Evolutionary conservation across 345 rosid species (phyloP), one percentile per base, ranked within the genome.

Genomic region (Kandelia obovata): DNA sequence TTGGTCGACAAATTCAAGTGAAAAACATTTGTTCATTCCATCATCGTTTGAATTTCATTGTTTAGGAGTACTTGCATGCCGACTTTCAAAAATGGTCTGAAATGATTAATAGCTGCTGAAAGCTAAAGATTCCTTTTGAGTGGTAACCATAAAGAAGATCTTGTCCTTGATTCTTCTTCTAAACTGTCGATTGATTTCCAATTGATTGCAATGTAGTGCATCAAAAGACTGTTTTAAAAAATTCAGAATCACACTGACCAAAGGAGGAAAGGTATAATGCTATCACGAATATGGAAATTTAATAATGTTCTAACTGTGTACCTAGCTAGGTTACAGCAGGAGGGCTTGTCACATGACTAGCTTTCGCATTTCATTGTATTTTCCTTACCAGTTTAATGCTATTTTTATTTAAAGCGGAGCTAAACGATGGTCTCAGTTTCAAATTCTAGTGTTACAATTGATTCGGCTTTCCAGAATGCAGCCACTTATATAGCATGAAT

Each of bases 1-100:
- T 72, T 71, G 37, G 34, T 75, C 66, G 73, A 73, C 73, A 75
- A 65, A 68, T 53, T 21, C 63, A 65, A 74, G 73, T 72, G 77
- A 71, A 77, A 25, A 58, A 72, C 73, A 65, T 66, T 72, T 68
- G 72, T 71, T 63, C 62, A 46, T 46, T 7, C 49, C 51, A 58
- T 66, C 34, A 27, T 64, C 62, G 31, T 57, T 37, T 27, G 56
- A 62, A 49, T n/a, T 70, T 23, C 51, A 6, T 67, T 65, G 39
- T 68, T 65, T 61, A 61, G 60, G 73, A 25, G 37, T 7, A 34
- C 37, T 7, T n/a, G 19, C 56, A 53, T 47, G 70, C 60, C 47
- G 13, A 66, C 51, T 25, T 66, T 55, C 69, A 3, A 69, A 43
- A 59, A 67, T 61, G 75, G 69, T 34, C 71, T 31, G 39, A 68